Evolutionary conservation across 345 rosid species (phyloP), one percentile per base, ranked within the genome.

Genomic region (Mallotus nudiflorus): DNA sequence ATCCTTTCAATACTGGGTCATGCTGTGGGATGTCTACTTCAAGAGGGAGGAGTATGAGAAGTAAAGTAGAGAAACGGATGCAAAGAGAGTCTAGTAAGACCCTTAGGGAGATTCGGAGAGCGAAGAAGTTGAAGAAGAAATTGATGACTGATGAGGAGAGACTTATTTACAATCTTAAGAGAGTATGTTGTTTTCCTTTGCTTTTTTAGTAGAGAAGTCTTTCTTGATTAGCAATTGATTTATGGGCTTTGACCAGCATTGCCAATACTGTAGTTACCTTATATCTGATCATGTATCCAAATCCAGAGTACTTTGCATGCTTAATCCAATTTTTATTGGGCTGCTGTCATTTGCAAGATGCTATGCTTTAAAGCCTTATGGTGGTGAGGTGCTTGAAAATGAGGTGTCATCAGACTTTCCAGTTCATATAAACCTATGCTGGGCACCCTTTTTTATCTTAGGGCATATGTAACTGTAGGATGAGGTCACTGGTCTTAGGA

Each of bases 131-230:
- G 78, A 90, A 89, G 86, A 90, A 86, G 89, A 92, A 94, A 77
- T 89, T 94, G 70, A 94, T 94, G 98, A 90, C 97, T 35, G 98
- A 92, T 80, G 97, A 94, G 76, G 97, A 94, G 87, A 81, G 97
- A 68, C 93, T 88, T 69, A 82, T 94, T 72, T 90, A 94, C 84
- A 91, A 92, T 58, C 95, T 94, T 74, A 94, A 90, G 80, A 90
- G 95, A 75, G 97, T 91, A 87, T 67, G 71, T 63, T n/a, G n/a
- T n/a, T 63, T 3, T 59, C 60, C 6, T 66, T 51, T 35, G 39
- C 24, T 53, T 29, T 48, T 46, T 2, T 25, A 27, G 31, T 31
- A 25, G 24, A 24, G 40, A 19, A 11, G 15, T 44, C 44, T 33
- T 56, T 18, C 35, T 29, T 52, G 52, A 24, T 50, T 2, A 0